Evolutionary conservation across 306 rosid genomes (phyloP), one percentile per base, ranked within the genome.

Genomic region (Rosa rugosa): DNA sequence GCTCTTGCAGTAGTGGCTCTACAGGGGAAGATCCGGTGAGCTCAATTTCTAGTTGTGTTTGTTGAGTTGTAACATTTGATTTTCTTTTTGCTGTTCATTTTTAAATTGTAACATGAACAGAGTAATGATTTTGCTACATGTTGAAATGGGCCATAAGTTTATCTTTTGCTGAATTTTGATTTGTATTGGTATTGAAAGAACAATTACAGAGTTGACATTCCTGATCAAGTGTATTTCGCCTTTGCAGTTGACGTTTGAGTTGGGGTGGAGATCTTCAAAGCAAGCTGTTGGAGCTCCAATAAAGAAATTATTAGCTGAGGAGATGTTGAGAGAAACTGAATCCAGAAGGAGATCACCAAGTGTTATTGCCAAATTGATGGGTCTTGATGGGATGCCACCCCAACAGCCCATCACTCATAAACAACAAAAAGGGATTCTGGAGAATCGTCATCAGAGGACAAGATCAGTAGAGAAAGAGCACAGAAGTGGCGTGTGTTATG

Each of bases 311-410:
- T 79, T 91, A 75, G 92, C 93, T 16, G 87, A 90, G 71, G 99
- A 93, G 87, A 95, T 95, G 98, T 66, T 83, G 0, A 83, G 77
- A 62, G 92, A 83, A 75, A 54, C 81, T 40, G 92, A 91, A 75
- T 80, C 87, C 56, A 89, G 87, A 75, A 89, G 96, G 86, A 87
- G 91, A 75, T 75, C 96, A 1, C 96, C 97, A 0, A 87, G 93
- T 83, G 92, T 93, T 68, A 79, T 95, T 83, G 98, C 99, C 63
- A 91, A 88, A 82, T 87, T 95, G 94, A 95, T 95, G 99, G 99
- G 99, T 80, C 97, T 95, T 68, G 99, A 95, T 66, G 98, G 93
- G 78, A 63, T 95, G 83, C 97, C 97, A 0, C 83, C 82, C 70
- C 90, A 86, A 84, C 93, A 88, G 81, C 76, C 89, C 79, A 38